phyloP scores from a whole-genome alignment of 2,329 filamentous ascomycete species.

The Cercospora sp. region DNA sequence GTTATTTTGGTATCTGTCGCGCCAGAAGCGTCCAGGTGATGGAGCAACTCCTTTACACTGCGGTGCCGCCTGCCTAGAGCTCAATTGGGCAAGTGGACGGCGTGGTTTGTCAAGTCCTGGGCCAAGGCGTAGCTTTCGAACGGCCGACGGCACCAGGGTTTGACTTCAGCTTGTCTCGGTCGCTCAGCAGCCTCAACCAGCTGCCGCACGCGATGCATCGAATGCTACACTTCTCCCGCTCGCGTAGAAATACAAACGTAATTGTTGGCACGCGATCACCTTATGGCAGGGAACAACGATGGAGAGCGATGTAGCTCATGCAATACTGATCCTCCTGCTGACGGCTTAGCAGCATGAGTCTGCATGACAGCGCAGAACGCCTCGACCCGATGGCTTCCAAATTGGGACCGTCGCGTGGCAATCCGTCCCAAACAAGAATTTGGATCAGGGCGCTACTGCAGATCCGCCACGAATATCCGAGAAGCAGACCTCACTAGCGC shows the following conservation, averaged over 20 bases:
- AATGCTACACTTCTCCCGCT: background rate
- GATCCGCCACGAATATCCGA: background rate
- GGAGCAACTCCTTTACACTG: background rate
- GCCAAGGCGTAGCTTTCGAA: background rate
- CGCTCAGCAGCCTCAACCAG: background rate
- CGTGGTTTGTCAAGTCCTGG: background rate
- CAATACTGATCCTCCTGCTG: background rate
- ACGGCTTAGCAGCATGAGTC: background rate
- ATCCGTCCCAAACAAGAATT: conserved; percentile 1
- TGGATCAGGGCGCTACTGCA: conserved; percentile 1
- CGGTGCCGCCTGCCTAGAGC: background rate
- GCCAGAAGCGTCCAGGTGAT: background rate
- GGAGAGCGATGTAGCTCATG: background rate
- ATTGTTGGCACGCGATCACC: background rate
- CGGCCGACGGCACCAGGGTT: background rate
- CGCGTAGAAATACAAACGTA: background rate
- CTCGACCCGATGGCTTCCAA: background rate
- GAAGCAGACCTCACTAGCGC: background rate
- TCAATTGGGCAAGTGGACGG: background rate
- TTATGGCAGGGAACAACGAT: background rate
- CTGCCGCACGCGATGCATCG: background rate
- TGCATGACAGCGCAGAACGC: background rate
- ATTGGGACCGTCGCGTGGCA: background rate
- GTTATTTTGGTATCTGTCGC: background rate
- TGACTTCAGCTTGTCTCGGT: background rate